Percentiles rank a stretch among this genome's conserved stretches.
phyloP scores from a whole-genome alignment of 495 filamentous ascomycete species.

The Sporormia fimetaria region DNA sequence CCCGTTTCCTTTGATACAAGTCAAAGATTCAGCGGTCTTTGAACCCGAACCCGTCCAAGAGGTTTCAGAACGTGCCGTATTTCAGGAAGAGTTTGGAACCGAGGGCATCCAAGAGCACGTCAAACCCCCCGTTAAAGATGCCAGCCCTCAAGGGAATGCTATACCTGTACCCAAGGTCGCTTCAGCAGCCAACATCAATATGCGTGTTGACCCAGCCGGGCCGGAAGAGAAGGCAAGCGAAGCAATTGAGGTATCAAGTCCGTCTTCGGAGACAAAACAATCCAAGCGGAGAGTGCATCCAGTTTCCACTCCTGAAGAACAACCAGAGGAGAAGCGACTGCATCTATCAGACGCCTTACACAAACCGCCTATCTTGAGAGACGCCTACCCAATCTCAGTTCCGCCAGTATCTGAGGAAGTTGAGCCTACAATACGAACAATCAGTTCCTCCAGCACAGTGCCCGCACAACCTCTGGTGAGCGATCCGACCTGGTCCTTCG shows the following conservation, averaged over 20 bases:
- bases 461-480: slow-evolving; percentile 3
- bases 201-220: too few species aligned
- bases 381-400: slow-evolving; percentile 3
- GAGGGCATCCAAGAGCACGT: too few species aligned
- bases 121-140: too few species aligned
- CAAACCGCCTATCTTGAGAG: background rate
- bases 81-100: too few species aligned
- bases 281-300: slow-evolving; percentile 27
- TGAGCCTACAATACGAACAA: slow-evolving; percentile 1
- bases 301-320: slow-evolving; percentile 6
- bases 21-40: too few species aligned
- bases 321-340: slow-evolving; percentile 22
- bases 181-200: too few species aligned
- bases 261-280: slow-evolving; percentile 20
- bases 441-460: too few species aligned
- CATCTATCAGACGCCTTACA: slow-evolving; percentile 10
- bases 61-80: too few species aligned
- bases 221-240: background rate
- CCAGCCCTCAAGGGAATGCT: too few species aligned
- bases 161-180: too few species aligned
- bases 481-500: slow-evolving; percentile 29
- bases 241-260: slow-evolving; percentile 9
- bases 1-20: too few species aligned
- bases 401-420: background rate
- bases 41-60: too few species aligned